Conservation (phyloP, 1,139 yeast genomes). For the Geotrichum carabidarum region DNA sequence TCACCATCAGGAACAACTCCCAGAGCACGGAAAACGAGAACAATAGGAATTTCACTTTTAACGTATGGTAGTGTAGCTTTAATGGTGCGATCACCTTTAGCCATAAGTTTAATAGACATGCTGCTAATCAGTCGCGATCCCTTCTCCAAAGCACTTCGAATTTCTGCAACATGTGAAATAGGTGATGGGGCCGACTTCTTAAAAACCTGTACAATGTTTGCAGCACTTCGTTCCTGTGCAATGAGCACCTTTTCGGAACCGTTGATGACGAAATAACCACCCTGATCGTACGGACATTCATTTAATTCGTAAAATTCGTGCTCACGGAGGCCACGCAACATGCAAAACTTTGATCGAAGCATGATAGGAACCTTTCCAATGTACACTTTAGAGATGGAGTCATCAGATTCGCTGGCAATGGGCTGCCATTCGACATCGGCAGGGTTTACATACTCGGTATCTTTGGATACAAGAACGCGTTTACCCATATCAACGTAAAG, state of each 20-base stretch:
- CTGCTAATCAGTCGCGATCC: conserved; percentile 93
- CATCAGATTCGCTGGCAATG: conserved; percentile 55
- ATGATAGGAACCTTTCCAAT: conserved; percentile 97
- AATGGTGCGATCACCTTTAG: conserved; percentile 80
- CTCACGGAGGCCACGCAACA: conserved; percentile 86
- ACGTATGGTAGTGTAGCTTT: conserved; percentile 95
- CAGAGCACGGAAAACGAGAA: conserved; percentile 91
- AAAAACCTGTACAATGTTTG: conserved; percentile 96
- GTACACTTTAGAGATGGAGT: conserved; percentile 62
- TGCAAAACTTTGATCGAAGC: conserved; percentile 94
- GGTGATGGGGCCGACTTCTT: conserved; percentile 98
- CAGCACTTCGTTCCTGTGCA: conserved; percentile 98
- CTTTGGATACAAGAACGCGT: conserved; percentile 78
- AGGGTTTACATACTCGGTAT: conserved; percentile 46
- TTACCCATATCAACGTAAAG: conserved; percentile 94
- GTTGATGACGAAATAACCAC: conserved; percentile 96
- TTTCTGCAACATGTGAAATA: conserved; percentile 92
- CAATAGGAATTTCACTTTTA: conserved; percentile 93
- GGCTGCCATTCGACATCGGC: conserved; percentile 66
- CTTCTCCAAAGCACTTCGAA: conserved; percentile 92
- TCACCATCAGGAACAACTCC: conserved; percentile 99
- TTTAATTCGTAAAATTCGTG: conserved; percentile 91
- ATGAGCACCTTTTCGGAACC: conserved; percentile 97
- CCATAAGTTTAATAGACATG: conserved; percentile 87
- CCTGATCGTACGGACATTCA: conserved; percentile 99